Evolutionary conservation across 371 early-diverging fungal genomes (phyloP), one percentile per base, ranked within the genome.

Genomic region (Coemansia sp.): DNA sequence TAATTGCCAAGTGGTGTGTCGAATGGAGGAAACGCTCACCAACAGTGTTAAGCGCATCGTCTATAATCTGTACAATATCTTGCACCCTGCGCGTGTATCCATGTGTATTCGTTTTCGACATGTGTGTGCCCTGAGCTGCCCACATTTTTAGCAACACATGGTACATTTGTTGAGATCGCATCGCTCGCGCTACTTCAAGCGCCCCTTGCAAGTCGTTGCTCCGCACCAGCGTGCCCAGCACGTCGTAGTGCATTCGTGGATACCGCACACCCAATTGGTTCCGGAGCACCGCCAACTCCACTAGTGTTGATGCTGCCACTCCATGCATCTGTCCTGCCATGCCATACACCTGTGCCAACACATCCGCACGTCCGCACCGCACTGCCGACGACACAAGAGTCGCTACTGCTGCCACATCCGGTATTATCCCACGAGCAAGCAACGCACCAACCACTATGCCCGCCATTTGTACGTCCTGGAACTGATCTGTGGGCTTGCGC

Each of bases 171-270:
- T 62, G 71, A 39, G 46, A 49, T 4, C 44, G 36, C 39, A 65
- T 8, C 7, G 53, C 65, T 1, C 39, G n/a, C 0, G 66, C 62
- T 23, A 61, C 65, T 15, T 26, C 15, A 1, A 65, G 61, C n/a
- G 58, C 66, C 0, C 52, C 26, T 1, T 36, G 23, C 11, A 70
- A 52, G 44, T 58, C 24, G 41, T 40, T 54, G 9, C 13, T 21
- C 1, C 73, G 65, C 15, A 65, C 71, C 15, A 61, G 52, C 19
- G 61, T 17, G 3, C 66, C 65, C 11, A 70, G 28, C 11, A 70
- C 53, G n/a, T 73, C 73, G 29, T 53, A 61, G 54, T 73, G 73
- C 2, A 71, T 29, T 12, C 71, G 56, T 12, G 73, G 73, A 13
- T 19, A 15, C n/a, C 12, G 32, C 28, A 15, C 19, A 2, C 41